Base-by-base conservation (phyloP, 2,329 filamentous ascomycete species). In the Allantophomopsis cytisporea region DNA sequence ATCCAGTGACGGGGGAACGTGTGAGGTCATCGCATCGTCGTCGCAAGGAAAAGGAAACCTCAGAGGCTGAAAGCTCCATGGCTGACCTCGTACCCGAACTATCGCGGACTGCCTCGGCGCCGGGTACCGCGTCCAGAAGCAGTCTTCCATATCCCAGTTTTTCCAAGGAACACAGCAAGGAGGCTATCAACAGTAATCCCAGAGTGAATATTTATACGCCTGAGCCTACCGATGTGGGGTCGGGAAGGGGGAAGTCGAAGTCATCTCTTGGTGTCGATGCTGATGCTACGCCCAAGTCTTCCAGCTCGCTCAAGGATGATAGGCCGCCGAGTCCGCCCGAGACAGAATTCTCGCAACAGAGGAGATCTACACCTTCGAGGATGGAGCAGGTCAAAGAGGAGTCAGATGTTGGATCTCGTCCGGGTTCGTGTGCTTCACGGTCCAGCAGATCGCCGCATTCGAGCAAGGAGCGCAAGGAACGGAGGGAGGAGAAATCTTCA, bases 141-240 rank as follows among this genome's bases (percentile, higher is more conserved):
- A 54, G 50, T 43, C 55, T 83, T 33, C 80, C 84, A 6, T 94
- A 94, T 55, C 85, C 87, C 2, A 70, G 71, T 10, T 86, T 93
- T 60, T 91, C 83, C 61, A 95, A 93, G 61, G 83, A 83, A 11
- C 85, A 94, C 59, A 93, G 86, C 66, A 91, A 87, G 59, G 89
- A 95, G 62, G 75, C 77, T 35, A 74, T 94, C 39, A 69, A 75
- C 47, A 79, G 75, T 54, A 46, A 49, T 33, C 41, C 42, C 7
- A 50, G 46, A 31, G 41, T 45, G 30, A 43, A 42, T 41, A 60
- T 66, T 43, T 67, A 75, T 45, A 87, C 83, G 1, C 83, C 83
- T 14, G 80, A 86, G 44, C 69, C 80, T 16, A 86, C 81, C 16
- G 81, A 86, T 52, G 50, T 83, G 16, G 75, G 76, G 38, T 64